Percentiles rank a stretch among this genome's conserved stretches.
Evolutionary conservation across 805 yeast genomes (phyloP).

Genomic region (Kazachstania bromeliacearum): DNA sequence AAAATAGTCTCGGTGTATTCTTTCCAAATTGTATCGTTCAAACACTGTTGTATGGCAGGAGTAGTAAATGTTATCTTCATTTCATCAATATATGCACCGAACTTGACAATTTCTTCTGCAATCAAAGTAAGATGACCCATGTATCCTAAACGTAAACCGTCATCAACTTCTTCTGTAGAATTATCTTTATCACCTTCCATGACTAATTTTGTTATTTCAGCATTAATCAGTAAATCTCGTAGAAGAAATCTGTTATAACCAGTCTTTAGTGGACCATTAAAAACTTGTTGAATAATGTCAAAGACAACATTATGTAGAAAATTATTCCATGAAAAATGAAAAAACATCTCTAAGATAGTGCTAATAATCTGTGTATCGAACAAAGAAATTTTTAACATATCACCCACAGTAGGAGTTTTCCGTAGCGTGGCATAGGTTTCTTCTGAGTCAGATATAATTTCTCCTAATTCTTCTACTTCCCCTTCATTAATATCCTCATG

Average conservation of each 20-base stretch:
- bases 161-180: constrained; percentile 47
- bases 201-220: constrained; percentile 51
- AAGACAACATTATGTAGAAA: constrained; percentile 80
- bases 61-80: constrained; percentile 24
- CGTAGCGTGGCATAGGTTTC: constrained; percentile 21
- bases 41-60: constrained; percentile 17
- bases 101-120: constrained; percentile 94
- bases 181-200: constrained; percentile 57
- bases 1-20: constrained; percentile 73
- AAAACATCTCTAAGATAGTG: constrained; percentile 58
- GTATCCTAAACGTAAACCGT: constrained; percentile 74
- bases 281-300: constrained; percentile 72
- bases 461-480: background rate
- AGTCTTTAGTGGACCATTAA: constrained; percentile 62
- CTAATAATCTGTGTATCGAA: constrained; percentile 53
- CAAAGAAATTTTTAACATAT: constrained; percentile 56
- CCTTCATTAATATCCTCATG: background rate
- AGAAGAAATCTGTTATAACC: constrained; percentile 62
- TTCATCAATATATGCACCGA: constrained; percentile 39
- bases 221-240: constrained; percentile 52
- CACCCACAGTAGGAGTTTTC: constrained; percentile 56
- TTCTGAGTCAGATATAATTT: background rate
- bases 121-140: constrained; percentile 93
- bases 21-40: constrained; percentile 47
- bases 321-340: constrained; percentile 72